Conservation (phyloP, 2,329 filamentous ascomycete genomes). For the Pyrenochaeta sp. region DNA sequence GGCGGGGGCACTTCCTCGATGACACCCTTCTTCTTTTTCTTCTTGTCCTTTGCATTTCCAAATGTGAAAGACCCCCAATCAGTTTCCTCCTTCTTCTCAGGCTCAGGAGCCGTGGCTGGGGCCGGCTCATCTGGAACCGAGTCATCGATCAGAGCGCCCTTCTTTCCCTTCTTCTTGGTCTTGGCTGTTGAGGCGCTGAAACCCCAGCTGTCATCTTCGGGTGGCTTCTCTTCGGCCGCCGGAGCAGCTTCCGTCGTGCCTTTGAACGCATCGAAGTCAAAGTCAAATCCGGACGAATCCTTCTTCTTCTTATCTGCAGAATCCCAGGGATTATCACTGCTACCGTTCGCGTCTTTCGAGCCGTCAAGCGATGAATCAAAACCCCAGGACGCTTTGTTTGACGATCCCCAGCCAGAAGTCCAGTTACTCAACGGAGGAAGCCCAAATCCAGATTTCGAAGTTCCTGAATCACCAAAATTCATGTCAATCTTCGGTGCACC, state of each 20-base stretch:
- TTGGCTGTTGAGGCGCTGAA: conserved; percentile 50
- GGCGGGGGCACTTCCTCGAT: conserved; percentile 23
- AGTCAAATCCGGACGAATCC: conserved; percentile 44
- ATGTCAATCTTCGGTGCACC: conserved; percentile 58
- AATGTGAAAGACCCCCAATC: conserved; percentile 38
- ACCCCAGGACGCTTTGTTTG: conserved; percentile 34
- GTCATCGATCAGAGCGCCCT: conserved; percentile 43
- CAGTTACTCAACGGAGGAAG: conserved; percentile 33
- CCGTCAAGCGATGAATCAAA: conserved; percentile 34
- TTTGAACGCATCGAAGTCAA: conserved; percentile 47
- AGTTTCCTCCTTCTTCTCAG: conserved; percentile 34
- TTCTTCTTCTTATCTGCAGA: conserved; percentile 49
- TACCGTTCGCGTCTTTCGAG: conserved; percentile 41
- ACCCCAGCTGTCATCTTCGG: conserved; percentile 44
- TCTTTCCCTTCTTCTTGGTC: conserved; percentile 54
- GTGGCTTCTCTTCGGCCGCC: conserved; percentile 31
- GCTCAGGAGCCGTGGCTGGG: conserved; percentile 29
- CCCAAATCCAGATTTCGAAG: conserved; percentile 35
- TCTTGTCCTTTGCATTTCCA: conserved; percentile 42
- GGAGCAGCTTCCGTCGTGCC: conserved; percentile 14
- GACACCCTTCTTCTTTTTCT: conserved; percentile 47
- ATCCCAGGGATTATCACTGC: conserved; percentile 45
- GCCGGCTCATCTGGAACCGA: conserved; percentile 28
- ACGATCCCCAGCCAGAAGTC: conserved; percentile 38
- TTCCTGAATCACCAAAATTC: conserved; percentile 50